phyloP scores from a whole-genome alignment of 2,329 filamentous ascomycete genomes.

The Pezicula carpinea region DNA sequence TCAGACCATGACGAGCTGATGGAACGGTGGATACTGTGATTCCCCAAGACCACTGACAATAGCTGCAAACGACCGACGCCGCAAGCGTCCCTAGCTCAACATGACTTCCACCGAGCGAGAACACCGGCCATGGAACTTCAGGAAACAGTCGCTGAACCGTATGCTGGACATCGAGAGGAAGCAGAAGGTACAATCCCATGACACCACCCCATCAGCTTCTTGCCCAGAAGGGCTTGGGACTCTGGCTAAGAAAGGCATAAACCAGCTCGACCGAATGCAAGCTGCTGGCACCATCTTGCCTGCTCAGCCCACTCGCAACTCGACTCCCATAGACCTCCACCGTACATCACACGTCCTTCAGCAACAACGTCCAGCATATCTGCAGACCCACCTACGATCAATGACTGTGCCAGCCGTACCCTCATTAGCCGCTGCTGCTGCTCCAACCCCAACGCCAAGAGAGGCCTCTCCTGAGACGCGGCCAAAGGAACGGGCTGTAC shows the following conservation, averaged over 20 bases:
- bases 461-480: no score
- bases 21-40: background rate
- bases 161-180: slow-evolving; percentile 57
- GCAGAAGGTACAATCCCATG: slow-evolving; percentile 44
- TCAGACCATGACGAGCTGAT: background rate
- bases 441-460: no score
- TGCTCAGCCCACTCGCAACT: slow-evolving; percentile 8
- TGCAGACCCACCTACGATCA: slow-evolving; percentile 12
- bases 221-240: slow-evolving; percentile 18
- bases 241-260: slow-evolving; percentile 24
- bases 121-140: slow-evolving; percentile 7
- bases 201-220: slow-evolving; percentile 13
- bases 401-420: slow-evolving; percentile 18
- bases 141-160: slow-evolving; percentile 38
- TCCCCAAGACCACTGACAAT: slow-evolving; percentile 1
- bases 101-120: slow-evolving; percentile 13
- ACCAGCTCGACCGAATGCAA: slow-evolving; percentile 35
- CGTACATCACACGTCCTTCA: slow-evolving; percentile 9
- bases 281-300: slow-evolving; percentile 7
- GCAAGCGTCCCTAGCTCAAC: background rate
- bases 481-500: slow-evolving; percentile 2
- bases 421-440: no score
- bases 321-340: slow-evolving; percentile 3
- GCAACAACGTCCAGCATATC: slow-evolving; percentile 5
- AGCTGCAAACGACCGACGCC: background rate